Percentiles rank a stretch among this genome's conserved stretches.
These are phyloP conservation scores for Trichoderma brevicompactum DNA, from an alignment of 2,329 filamentous ascomycete genomes.

Conservation along the genomic window DNA sequence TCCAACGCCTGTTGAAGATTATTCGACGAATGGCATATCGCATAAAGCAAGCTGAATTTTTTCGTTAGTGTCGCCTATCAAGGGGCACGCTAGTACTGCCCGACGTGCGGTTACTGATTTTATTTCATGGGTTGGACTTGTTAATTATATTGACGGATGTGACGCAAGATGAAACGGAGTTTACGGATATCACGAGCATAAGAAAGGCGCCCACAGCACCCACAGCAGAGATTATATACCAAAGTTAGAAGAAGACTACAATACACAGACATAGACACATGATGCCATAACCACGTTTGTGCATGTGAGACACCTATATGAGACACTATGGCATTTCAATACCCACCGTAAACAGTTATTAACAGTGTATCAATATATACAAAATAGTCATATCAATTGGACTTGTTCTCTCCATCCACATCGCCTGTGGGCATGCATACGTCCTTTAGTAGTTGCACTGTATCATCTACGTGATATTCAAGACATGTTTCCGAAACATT, in stretches of 20 bases:
- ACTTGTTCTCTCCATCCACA: no score
- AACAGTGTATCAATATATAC: no score
- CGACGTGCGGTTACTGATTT: background rate
- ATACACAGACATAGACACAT: slow-evolving; percentile 19
- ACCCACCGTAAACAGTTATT: no score
- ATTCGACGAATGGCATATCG: slow-evolving; percentile 29
- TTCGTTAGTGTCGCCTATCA: background rate
- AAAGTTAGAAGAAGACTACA: slow-evolving; percentile 8
- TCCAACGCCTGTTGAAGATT: slow-evolving; percentile 35
- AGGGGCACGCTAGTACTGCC: background rate
- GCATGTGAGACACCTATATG: no score
- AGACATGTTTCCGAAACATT: no score
- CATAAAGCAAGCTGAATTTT: slow-evolving; percentile 19
- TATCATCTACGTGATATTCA: no score
- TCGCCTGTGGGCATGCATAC: no score
- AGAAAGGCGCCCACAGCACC: slow-evolving; percentile 22
- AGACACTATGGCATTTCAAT: no score
- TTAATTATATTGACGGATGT: slow-evolving; percentile 4
- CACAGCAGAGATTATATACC: slow-evolving; percentile 26
- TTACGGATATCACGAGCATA: slow-evolving; percentile 28
- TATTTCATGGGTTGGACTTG: slow-evolving; percentile 10
- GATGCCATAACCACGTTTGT: no score
- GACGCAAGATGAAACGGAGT: slow-evolving; percentile 17
- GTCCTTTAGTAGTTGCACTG: no score
- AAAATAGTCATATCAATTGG: no score